phyloP scores from a whole-genome alignment of 129 eudicot genomes.

The Tanacetum coccineum region DNA sequence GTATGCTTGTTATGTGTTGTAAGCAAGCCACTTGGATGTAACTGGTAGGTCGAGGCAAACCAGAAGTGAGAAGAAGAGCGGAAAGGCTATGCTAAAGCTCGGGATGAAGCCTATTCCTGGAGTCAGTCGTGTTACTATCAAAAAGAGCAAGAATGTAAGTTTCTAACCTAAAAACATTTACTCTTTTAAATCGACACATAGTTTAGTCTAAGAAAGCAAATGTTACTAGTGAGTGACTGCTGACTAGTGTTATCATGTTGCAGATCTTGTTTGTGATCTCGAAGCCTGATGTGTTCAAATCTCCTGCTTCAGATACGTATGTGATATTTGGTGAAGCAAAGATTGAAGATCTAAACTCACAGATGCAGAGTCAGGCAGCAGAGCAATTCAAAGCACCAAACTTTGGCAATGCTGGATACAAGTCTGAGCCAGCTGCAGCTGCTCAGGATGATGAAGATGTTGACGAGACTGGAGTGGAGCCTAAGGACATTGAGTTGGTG shows the following conservation, averaged over 20 bases:
- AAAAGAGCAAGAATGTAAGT: constrained; percentile 85
- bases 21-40: constrained; percentile 50
- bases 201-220: not conserved
- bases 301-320: constrained; percentile 60
- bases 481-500: constrained; percentile 74
- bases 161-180: not conserved
- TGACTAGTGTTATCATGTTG: constrained; percentile 2
- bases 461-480: constrained; percentile 75
- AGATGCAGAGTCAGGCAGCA: constrained; percentile 80
- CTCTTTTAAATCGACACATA: not conserved
- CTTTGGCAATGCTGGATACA: constrained; percentile 35
- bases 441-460: constrained; percentile 77
- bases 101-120: constrained; percentile 82
- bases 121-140: constrained; percentile 74
- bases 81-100: constrained; percentile 84
- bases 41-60: constrained; percentile 69
- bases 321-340: constrained; percentile 74
- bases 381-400: constrained; percentile 74
- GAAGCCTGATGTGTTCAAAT: constrained; percentile 67
- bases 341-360: constrained; percentile 74
- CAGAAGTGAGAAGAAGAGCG: constrained; percentile 75
- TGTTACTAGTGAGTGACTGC: not conserved
- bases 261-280: constrained; percentile 65
- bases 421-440: constrained; percentile 39
- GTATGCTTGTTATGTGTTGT: not conserved